Base-by-base conservation (phyloP, 2,329 filamentous ascomycete species). In the Trichophyton mentagrophytes region DNA sequence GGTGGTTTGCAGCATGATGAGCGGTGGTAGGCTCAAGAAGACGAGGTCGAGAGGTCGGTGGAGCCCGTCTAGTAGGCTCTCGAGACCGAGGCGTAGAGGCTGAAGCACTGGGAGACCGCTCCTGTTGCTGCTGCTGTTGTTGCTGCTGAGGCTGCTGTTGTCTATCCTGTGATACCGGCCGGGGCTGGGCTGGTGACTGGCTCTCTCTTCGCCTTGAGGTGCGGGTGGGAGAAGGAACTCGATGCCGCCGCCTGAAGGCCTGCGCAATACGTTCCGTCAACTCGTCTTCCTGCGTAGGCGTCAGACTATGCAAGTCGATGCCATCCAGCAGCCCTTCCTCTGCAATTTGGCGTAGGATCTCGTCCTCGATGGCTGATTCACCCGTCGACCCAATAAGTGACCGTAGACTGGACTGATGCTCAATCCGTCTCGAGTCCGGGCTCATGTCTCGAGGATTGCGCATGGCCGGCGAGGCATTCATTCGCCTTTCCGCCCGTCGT, bases 181-280 rank as follows among this genome's bases (percentile, higher is more conserved):
- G n/a, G 42, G 8, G 33, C 11, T 38, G 55, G 15, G 22, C 1
- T n/a, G 55, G 9, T 2, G 30, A 9, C n/a, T 42, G n/a, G 4
- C 55, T 40, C 6, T 38, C 55, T 30, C 38, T 47, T 22, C 17
- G 57, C 27, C 40, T 22, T 13, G 15, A 13, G 15, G 3, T 25
- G 42, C 38, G 57, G 2, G 36, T 40, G 7, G 33, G 30, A 17
- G 57, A 46, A 62, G 70, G 61, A 9, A 27, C 58, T 53, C 58
- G 70, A 69, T 95, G 89, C 33, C 89, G 81, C 63, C 89, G 82
- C 61, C 89, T 80, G 69, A 95, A 96, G 1, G 90, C 90, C 68
- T 95, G 89, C 1, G 90, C 91, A 67, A 97, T 96, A 62, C 88
- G 85, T 68, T 92, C 88, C 65, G 89, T 95, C 15, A 97, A 83